Base-by-base conservation (phyloP, 805 yeast genomes). In the Monosporozyma siamensis region DNA sequence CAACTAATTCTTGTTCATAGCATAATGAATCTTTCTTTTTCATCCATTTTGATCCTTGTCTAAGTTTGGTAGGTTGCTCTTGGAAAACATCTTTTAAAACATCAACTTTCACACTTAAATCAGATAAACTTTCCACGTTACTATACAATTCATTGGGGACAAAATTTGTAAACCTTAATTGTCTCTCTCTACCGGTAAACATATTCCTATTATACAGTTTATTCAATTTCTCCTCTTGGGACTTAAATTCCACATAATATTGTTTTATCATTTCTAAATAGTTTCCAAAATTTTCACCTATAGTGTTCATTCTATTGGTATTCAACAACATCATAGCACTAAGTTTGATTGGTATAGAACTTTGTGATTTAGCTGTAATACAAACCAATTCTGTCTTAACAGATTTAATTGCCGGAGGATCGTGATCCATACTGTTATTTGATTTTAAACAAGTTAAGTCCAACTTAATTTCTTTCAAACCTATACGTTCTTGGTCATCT, bases 321-420 rank as follows among this genome's bases (percentile, higher is more conserved):
- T 55, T 49, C 26, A 53, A 29, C n/a, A 63, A 47, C 10, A 59
- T 36, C 32, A 55, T 60, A 1, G 62, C 44, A n/a, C 65, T 63
- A 10, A 69, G 41, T 36, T 59, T 59, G 10, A 69, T 51, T 11
- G 74, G 73, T 22, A 69, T 64, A 3, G 67, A 56, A 20, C 53
- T 44, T 6, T 48, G 52, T 0, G 70, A 64, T 39, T 44, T 57
- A 4, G 55, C 53, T 11, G 67, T 65, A 10, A 64, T 46, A n/a
- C 53, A 56, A 2, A 64, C 22, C 24, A 66, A 46, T 22, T 55
- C 59, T 3, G 63, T 52, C 1, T 48, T 31, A 3, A 64, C 48
- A 4, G 52, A 34, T 17, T 49, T 50, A 22, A 63, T 44, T 21
- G 52, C 53, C 5, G 67, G 66, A 11, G 63, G 61, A n/a, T 35